phyloP scores from a whole-genome alignment of 192 early-diverging fungal species.

The Coemansia erecta region DNA sequence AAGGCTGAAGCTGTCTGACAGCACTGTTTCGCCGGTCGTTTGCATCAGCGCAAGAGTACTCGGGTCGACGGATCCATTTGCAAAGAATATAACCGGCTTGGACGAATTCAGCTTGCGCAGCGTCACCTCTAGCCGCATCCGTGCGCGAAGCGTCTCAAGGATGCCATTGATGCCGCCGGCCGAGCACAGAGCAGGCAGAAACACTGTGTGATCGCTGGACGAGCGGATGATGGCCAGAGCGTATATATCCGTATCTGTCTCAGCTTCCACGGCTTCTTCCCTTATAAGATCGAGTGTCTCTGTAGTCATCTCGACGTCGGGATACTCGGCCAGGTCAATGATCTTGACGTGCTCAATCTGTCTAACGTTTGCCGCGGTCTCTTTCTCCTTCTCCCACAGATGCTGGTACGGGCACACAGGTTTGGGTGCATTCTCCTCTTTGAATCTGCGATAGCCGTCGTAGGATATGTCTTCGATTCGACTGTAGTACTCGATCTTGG shows the following conservation, averaged over 20 bases:
- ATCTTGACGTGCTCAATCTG: conserved; percentile 22
- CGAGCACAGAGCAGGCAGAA: conserved; percentile 28
- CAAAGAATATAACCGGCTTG: conserved; percentile 40
- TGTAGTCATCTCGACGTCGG: conserved; percentile 14
- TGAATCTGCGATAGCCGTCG: conserved; percentile 18
- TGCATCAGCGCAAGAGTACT: conserved; percentile 23
- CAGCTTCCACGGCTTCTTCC: conserved; percentile 7
- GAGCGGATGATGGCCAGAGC: conserved; percentile 31
- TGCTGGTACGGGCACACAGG: conserved; percentile 49
- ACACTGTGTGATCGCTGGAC: conserved; percentile 2
- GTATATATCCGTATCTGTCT: conserved; percentile 12
- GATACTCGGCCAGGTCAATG: conserved; percentile 26
- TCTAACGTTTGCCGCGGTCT: conserved; percentile 5
- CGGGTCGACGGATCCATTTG: conserved; percentile 30
- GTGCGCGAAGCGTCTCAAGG: conserved; percentile 7
- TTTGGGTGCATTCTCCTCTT: conserved; percentile 22
- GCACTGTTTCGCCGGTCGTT: conserved; percentile 22
- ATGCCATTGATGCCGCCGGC: neutral
- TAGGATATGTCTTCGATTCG: conserved; percentile 26
- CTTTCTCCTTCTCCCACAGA: conserved; percentile 28
- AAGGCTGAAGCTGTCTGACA: conserved; percentile 26
- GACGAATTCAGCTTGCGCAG: conserved; percentile 25
- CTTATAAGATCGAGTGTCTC: conserved; percentile 9
- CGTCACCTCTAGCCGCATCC: conserved; percentile 27
- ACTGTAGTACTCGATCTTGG: conserved; percentile 39